Percentiles rank a stretch among this genome's conserved stretches.
Evolutionary conservation across 2,329 filamentous ascomycete genomes (phyloP).

Genomic region (Diaporthe citriasiana): DNA sequence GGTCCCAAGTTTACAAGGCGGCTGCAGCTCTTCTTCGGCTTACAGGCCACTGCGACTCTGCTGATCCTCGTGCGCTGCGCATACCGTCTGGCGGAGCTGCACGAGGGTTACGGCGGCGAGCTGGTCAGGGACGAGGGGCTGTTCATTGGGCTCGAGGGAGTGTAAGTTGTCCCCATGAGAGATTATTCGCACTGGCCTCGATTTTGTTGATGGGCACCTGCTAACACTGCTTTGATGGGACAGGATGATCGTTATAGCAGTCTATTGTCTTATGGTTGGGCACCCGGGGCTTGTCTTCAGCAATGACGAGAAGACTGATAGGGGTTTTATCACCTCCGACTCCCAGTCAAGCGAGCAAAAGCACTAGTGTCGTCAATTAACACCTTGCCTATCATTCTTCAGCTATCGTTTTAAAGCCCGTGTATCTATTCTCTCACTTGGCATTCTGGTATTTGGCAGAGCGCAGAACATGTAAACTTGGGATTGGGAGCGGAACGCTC

Average conservation of each 20-base stretch:
- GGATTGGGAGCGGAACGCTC: neutral
- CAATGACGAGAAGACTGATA: neutral
- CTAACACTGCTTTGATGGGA: neutral
- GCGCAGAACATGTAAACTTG: neutral
- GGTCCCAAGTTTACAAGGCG: conserved; percentile 45
- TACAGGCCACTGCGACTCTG: conserved; percentile 64
- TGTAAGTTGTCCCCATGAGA: conserved; percentile 42
- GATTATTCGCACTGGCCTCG: neutral
- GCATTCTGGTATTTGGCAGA: neutral
- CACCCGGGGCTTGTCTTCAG: conserved; percentile 39
- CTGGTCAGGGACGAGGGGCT: conserved; percentile 62
- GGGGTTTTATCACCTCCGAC: neutral
- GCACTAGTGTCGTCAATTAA: neutral
- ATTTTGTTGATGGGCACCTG: too few relatives aligned
- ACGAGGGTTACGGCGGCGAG: conserved; percentile 66
- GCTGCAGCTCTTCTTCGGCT: conserved; percentile 66
- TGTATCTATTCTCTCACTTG: neutral
- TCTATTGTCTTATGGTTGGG: conserved; percentile 43
- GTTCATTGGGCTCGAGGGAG: conserved; percentile 65
- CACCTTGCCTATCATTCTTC: neutral
- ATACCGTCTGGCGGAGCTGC: conserved; percentile 72
- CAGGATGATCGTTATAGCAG: conserved; percentile 38
- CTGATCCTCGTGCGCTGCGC: conserved; percentile 70
- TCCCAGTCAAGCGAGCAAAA: neutral
- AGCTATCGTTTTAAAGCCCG: neutral